phyloP scores from a whole-genome alignment of 1,139 yeast species.

The Yamadazyma sp. region DNA sequence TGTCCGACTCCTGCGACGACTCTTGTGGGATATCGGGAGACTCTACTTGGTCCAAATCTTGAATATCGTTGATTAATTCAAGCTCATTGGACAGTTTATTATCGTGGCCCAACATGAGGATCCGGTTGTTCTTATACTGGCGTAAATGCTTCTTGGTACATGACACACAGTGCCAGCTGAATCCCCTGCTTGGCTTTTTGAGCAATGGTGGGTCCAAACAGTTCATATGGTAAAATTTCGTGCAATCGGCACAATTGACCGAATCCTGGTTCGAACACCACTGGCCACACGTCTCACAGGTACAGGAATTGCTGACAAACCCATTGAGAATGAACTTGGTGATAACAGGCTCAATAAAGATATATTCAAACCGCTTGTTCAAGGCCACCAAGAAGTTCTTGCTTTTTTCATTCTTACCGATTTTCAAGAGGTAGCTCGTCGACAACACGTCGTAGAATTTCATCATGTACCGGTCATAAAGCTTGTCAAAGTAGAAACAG shows the following conservation, averaged over 20 bases:
- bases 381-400: slow-evolving; percentile 60
- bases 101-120: slow-evolving; percentile 45
- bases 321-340: slow-evolving; percentile 63
- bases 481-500: slow-evolving; percentile 78
- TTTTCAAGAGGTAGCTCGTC: slow-evolving; percentile 11
- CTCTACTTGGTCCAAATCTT: neutral
- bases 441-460: slow-evolving; percentile 70
- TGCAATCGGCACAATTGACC: slow-evolving; percentile 81
- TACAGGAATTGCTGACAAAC: slow-evolving; percentile 52
- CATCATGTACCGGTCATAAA: slow-evolving; percentile 85
- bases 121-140: slow-evolving; percentile 28
- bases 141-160: slow-evolving; percentile 55
- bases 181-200: slow-evolving; percentile 82
- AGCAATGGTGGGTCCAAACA: slow-evolving; percentile 85
- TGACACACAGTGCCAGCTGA: slow-evolving; percentile 89
- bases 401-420: slow-evolving; percentile 36
- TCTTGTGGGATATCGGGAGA: slow-evolving; percentile 4
- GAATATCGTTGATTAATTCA: slow-evolving; percentile 9
- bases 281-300: slow-evolving; percentile 73
- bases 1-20: slow-evolving; percentile 9
- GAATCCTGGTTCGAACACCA: slow-evolving; percentile 83
- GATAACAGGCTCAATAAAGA: slow-evolving; percentile 73
- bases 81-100: slow-evolving; percentile 43
- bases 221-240: slow-evolving; percentile 68
- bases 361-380: slow-evolving; percentile 65